phyloP scores from a whole-genome alignment of 139 green algal genomes.

The Auxenochlorella pyrenoidosa region DNA sequence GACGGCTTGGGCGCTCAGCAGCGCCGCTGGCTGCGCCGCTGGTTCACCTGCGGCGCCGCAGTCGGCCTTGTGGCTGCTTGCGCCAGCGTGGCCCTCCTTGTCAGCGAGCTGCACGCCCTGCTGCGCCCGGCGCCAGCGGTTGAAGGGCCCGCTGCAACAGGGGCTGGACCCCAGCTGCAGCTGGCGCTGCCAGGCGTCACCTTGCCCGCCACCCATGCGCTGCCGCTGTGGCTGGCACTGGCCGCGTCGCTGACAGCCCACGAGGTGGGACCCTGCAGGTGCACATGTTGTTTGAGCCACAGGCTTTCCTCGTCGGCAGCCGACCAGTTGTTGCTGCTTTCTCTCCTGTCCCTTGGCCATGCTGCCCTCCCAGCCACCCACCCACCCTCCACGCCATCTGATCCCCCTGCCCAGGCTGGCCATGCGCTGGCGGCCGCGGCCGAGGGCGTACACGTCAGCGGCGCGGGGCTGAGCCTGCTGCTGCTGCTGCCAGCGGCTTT shows the following conservation, averaged over 20 bases:
- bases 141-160: neutral
- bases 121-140: neutral
- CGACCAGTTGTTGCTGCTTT: neutral
- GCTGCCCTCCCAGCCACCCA: neutral
- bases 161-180: conserved; percentile 8
- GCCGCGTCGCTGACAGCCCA: conserved; percentile 41
- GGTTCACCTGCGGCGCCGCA: neutral
- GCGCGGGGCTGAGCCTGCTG: conserved; percentile 44
- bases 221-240: conserved; percentile 49
- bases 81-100: neutral
- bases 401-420: conserved; percentile 34
- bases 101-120: neutral
- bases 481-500: conserved; percentile 58
- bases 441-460: conserved; percentile 52
- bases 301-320: neutral
- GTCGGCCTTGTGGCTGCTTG: neutral
- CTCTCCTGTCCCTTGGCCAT: too few relatives aligned
- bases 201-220: conserved; percentile 40
- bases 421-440: conserved; percentile 55
- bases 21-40: neutral
- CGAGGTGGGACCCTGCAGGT: conserved; percentile 37
- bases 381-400: neutral
- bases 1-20: neutral
- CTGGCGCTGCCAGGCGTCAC: conserved; percentile 50
- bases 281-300: too few relatives aligned